Conservation (phyloP, 164 flowering plant genomes). For the Nymphaea colorata region DNA sequence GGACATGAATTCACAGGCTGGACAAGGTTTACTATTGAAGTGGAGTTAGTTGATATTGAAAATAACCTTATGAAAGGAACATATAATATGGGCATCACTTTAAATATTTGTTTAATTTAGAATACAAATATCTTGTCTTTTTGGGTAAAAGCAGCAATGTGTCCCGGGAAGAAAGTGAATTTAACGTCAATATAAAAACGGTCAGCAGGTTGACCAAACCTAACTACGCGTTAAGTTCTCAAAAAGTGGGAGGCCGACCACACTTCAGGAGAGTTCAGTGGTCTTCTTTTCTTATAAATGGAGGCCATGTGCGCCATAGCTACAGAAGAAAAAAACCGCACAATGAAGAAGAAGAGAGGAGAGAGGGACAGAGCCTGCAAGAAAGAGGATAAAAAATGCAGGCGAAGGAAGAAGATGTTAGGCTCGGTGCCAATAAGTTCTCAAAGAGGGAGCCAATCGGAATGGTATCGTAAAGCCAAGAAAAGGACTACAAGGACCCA, state of each 20-base stretch:
- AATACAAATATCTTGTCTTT: too few relatives aligned
- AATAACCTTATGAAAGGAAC: too few relatives aligned
- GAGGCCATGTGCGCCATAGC: too few relatives aligned
- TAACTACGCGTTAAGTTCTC: not conserved
- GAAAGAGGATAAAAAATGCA: slow-evolving; percentile 19
- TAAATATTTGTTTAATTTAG: too few relatives aligned
- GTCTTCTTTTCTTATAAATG: too few relatives aligned
- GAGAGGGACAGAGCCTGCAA: not conserved
- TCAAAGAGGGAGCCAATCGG: slow-evolving; percentile 40
- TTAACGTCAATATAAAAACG: not conserved
- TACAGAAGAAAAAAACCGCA: too few relatives aligned
- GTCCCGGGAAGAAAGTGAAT: not conserved
- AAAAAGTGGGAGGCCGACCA: not conserved
- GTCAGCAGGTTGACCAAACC: not conserved
- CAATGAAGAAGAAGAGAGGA: too few relatives aligned
- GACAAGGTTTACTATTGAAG: too few relatives aligned
- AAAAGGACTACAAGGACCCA: slow-evolving; percentile 43
- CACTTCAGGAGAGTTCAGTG: not conserved
- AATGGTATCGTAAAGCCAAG: slow-evolving; percentile 32
- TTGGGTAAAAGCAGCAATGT: too few relatives aligned
- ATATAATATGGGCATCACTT: too few relatives aligned
- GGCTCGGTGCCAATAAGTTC: slow-evolving; percentile 38
- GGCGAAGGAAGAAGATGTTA: slow-evolving; percentile 41
- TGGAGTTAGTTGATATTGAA: too few relatives aligned
- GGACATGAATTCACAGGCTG: too few relatives aligned